phyloP scores from a whole-genome alignment of 306 rosid species.

The Acmispon strigosus region DNA sequence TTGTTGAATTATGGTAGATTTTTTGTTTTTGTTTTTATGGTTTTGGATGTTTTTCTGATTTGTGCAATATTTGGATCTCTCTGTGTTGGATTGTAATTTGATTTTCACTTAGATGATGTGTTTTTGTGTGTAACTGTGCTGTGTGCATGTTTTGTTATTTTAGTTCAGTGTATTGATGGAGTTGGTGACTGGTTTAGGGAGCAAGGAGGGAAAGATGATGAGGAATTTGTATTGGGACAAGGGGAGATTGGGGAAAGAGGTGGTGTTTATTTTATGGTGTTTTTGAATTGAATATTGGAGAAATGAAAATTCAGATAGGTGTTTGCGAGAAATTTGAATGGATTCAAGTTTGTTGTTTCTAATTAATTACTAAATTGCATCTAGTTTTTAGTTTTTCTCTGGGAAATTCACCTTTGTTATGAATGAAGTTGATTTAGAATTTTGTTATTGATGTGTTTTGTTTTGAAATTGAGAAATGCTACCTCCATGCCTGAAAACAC shows the following conservation, averaged over 20 bases:
- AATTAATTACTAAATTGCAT: not conserved
- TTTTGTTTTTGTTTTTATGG: not conserved
- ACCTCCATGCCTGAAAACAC: not conserved
- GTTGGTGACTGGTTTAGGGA: not conserved
- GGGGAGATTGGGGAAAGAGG: not conserved
- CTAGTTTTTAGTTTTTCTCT: not conserved
- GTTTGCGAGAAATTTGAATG: not conserved
- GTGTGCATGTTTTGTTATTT: not conserved
- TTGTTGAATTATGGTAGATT: not conserved
- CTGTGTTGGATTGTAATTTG: not conserved
- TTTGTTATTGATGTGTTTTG: not conserved
- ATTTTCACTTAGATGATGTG: not conserved
- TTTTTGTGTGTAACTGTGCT: not conserved
- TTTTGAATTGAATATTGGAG: not conserved
- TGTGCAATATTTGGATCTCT: not conserved
- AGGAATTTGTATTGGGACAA: not conserved
- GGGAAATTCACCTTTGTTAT: not conserved
- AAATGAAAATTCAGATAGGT: not conserved
- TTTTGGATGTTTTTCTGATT: not conserved
- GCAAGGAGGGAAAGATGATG: not conserved
- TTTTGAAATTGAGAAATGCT: not conserved
- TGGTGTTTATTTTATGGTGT: not conserved
- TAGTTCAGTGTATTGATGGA: slow-evolving; percentile 6
- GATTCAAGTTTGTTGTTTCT: not conserved
- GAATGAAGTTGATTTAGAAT: not conserved